Evolutionary conservation across 495 filamentous ascomycete genomes (phyloP), one percentile per base, ranked within the genome.

Genomic region (Hypoxylon cercidicola): DNA sequence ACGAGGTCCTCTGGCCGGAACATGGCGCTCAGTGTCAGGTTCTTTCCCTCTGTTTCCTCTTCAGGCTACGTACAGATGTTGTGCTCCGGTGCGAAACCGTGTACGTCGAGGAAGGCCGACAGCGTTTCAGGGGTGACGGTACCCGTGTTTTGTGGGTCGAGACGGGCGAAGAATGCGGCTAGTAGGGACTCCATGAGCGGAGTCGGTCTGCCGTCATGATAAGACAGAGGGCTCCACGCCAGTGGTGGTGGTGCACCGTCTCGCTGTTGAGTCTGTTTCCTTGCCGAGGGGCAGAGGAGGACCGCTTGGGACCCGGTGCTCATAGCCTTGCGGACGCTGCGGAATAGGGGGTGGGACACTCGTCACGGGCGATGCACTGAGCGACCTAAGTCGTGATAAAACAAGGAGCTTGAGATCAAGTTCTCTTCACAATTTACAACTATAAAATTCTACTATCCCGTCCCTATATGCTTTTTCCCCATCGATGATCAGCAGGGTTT

Each of bases 261-360:
- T 32, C 18, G 13, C 8, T 55, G 50, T 11, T 15, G n/a, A n/a
- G n/a, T n/a, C n/a, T n/a, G n/a, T n/a, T n/a, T n/a, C n/a, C n/a
- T n/a, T n/a, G n/a, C n/a, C n/a, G n/a, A n/a, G n/a, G n/a, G 32
- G 49, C 15, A 35, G 32, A 55, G 44, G 44, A 18, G 51, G 34
- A 10, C 28, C 34, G 25, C 10, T 51, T 43, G 32, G 35, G n/a
- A 6, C n/a, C 18, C 52, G 25, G 18, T 49, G 47, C 50, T 68
- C 64, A 9, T 64, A 64, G 12, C 64, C 68, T 6, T 58, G 18
- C 59, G 59, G 59, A 4, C 60, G 59, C 13, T 48, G 64, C 13
- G 59, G 50, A n/a, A 68, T 64, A 1, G 59, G 68, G 15, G 60
- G 59, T 40, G 55, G 57, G 16, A 48, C 41, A 44, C 25, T 53